Evolutionary conservation across 2,329 filamentous ascomycete genomes (phyloP), one percentile per base, ranked within the genome.

Genomic region (Fusarium chaquense): DNA sequence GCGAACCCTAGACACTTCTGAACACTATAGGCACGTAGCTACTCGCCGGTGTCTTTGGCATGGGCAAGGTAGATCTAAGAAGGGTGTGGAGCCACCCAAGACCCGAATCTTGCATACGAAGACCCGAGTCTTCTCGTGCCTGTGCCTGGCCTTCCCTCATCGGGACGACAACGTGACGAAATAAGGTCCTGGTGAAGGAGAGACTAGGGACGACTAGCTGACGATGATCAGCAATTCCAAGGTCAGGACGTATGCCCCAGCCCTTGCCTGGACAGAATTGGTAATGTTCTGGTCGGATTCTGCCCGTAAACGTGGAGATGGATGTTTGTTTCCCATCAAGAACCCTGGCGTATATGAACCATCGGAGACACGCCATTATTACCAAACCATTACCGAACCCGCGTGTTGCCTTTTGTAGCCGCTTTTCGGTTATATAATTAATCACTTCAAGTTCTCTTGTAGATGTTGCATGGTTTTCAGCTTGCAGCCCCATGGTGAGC

Each of bases 361-460:
- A 30, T 62, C 55, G 66, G 61, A 56, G 36, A 56, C 32, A 55
- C 61, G 44, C 58, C 46, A 43, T 58, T 51, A 69, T 73, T 65
- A 52, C 67, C 61, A 64, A 70, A 71, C 53, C 54, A 70, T 65
- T 68, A 47, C 65, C 58, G 63, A 53, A 67, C 58, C 73, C 73
- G 70, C 53, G 56, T 62, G 55, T 75, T 75, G 54, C 73, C 73
- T 75, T 66, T 62, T 60, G 63, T 75, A 75, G 64, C 73, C 73
- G 73, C 50, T 49, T 49, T 35, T 62, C 58, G 36, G 54, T 60
- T 61, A 69, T 63, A 24, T 16, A 52, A 47, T 59, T 58, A 35
- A 45, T 60, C 20, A 40, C 47, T 51, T 63, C n/a, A 24, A 63
- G 36, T 66, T 35, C 54, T 65, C 55, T 66, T 54, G 40, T 18